Conservation (phyloP, 164 flowering plant genomes). For the Tinospora cordifolia region DNA sequence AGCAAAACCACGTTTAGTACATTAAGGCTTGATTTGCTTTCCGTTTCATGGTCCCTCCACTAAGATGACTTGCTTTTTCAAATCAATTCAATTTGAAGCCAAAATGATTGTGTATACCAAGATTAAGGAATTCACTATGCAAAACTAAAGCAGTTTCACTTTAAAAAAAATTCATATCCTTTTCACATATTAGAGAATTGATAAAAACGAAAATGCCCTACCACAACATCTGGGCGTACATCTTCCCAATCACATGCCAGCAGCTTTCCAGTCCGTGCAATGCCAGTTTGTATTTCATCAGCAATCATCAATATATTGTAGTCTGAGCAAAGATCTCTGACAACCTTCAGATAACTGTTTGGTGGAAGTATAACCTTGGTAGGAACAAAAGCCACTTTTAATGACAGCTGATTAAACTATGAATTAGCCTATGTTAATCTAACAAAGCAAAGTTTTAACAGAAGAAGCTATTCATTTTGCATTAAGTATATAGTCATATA, state of each 20-base stretch:
- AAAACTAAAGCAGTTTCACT: not conserved
- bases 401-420: not conserved
- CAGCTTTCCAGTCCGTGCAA: constrained; percentile 84
- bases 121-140: too few species aligned
- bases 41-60: too few species aligned
- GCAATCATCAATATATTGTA: constrained; percentile 87
- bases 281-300: constrained; percentile 95
- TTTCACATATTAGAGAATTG: not conserved
- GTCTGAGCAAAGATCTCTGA: constrained; percentile 80
- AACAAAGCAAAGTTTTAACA: not conserved
- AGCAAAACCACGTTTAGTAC: too few species aligned
- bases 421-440: not conserved
- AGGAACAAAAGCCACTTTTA: not conserved
- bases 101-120: too few species aligned
- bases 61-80: too few species aligned
- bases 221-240: constrained; percentile 90
- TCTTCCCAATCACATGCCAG: constrained; percentile 97
- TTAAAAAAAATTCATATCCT: not conserved
- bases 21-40: too few species aligned
- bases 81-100: too few species aligned
- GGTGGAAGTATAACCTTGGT: constrained; percentile 82
- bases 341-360: constrained; percentile 79
- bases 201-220: constrained; percentile 23
- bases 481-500: not conserved
- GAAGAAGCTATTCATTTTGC: not conserved